These are phyloP conservation scores for Knufia petricola DNA, from an alignment of 2,329 filamentous ascomycete species.

Conservation along the genomic window DNA sequence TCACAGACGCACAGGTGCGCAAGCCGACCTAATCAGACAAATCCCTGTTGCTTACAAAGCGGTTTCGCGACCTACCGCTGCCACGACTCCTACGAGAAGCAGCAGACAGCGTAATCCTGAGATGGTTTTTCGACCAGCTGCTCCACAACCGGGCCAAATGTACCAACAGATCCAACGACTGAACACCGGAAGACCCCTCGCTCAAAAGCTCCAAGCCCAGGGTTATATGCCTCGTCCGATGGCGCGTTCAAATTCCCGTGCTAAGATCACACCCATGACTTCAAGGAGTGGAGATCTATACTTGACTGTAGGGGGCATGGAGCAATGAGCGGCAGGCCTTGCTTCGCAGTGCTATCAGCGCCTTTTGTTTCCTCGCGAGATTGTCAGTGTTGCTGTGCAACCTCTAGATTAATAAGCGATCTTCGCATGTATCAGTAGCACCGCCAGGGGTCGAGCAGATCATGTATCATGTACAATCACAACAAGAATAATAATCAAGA, in stretches of 20 bases:
- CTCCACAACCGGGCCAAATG: neutral
- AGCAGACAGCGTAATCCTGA: neutral
- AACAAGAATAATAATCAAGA: neutral
- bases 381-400: neutral
- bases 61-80: constrained; percentile 2
- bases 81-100: constrained; percentile 1
- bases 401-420: neutral
- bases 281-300: constrained; percentile 21
- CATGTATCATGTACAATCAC: neutral
- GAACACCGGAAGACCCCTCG: constrained; percentile 7
- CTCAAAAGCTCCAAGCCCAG: constrained; percentile 4
- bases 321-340: neutral
- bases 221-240: constrained; percentile 2
- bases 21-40: neutral
- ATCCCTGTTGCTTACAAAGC: constrained; percentile 2
- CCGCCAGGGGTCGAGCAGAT: neutral
- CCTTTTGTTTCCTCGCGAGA: neutral
- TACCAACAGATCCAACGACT: constrained; percentile 6
- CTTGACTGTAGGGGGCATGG: constrained; percentile 13
- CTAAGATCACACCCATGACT: constrained; percentile 17
- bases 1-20: neutral
- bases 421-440: neutral
- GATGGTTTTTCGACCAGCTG: neutral
- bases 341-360: neutral
- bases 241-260: neutral